Conservation (phyloP, 257 asterid species). For the Plantago ovata region DNA sequence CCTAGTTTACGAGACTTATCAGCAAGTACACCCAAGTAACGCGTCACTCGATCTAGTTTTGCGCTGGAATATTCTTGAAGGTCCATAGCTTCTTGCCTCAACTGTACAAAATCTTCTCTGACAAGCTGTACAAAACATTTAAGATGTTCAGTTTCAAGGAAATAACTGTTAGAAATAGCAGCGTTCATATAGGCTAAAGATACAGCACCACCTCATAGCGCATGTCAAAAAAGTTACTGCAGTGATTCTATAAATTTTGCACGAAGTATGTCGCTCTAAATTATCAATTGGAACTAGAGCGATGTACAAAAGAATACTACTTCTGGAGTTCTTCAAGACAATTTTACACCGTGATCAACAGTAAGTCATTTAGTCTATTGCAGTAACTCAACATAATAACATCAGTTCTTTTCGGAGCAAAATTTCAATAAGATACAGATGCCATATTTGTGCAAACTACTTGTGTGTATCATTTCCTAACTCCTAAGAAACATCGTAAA, state of each 20-base stretch:
- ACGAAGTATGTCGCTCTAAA: not conserved
- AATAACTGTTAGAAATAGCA: constrained; percentile 11
- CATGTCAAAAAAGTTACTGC: constrained; percentile 1
- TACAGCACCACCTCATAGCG: constrained; percentile 9
- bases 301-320: not conserved
- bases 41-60: constrained; percentile 87
- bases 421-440: not conserved
- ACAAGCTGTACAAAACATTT: constrained; percentile 61
- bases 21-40: constrained; percentile 95
- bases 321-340: too few relatives aligned
- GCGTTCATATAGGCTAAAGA: constrained; percentile 6
- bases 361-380: too few relatives aligned
- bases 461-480: not conserved
- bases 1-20: constrained; percentile 67
- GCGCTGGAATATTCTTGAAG: constrained; percentile 96
- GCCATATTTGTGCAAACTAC: not conserved
- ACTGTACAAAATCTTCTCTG: constrained; percentile 70
- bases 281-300: not conserved
- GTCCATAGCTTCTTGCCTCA: constrained; percentile 90
- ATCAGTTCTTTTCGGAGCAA: not conserved
- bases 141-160: constrained; percentile 19
- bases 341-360: too few relatives aligned
- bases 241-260: constrained; percentile 11
- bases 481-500: not conserved
- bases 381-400: not conserved